Evolutionary conservation across 2,329 filamentous ascomycete species (phyloP), one percentile per base, ranked within the genome.

Genomic region (Colletotrichum cereale): DNA sequence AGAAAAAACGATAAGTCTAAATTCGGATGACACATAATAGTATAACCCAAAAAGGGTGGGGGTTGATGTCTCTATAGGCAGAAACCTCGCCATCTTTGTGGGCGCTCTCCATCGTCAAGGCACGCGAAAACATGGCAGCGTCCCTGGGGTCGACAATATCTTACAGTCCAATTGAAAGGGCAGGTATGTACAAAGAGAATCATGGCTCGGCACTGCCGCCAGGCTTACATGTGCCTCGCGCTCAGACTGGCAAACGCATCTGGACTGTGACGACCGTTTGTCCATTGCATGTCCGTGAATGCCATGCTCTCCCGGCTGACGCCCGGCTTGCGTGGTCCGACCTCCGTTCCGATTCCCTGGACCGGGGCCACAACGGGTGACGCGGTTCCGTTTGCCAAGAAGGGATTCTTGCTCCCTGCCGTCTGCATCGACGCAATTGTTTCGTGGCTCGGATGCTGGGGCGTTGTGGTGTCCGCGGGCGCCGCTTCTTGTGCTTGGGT

Each of bases 241-340:
- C 92, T 94, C 74, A 95, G 83, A 62, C 91, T 93, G 2, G 92
- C 90, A 85, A 95, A 95, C 18, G 93, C 93, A 80, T 95, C 93
- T 4, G 93, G 93, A 76, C 92, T 94, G 77, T 95, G 92, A 52
- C 93, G 85, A 12, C 93, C 93, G 75, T 91, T 91, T 76, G 85
- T 86, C 88, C 88, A 90, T 56, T 88, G 86, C 84, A 90, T 87
- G 67, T 89, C 89, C 79, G 89, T 85, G 74, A 90, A 86, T 66
- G 85, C 89, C 79, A 93, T 89, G 79, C 92, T 95, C 77, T 95
- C 93, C 60, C 92, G 87, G 76, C 92, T 95, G 80, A 82, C 89
- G 81, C 77, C 88, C 31, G 65, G 52, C 76, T 78, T 73, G 73
- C 67, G 72, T 48, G 66, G 66, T 42, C 73, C 57, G 12, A 71